Evolutionary conservation across 2,329 filamentous ascomycete species (phyloP), one percentile per base, ranked within the genome.

Genomic region (Alternaria conjuncta): DNA sequence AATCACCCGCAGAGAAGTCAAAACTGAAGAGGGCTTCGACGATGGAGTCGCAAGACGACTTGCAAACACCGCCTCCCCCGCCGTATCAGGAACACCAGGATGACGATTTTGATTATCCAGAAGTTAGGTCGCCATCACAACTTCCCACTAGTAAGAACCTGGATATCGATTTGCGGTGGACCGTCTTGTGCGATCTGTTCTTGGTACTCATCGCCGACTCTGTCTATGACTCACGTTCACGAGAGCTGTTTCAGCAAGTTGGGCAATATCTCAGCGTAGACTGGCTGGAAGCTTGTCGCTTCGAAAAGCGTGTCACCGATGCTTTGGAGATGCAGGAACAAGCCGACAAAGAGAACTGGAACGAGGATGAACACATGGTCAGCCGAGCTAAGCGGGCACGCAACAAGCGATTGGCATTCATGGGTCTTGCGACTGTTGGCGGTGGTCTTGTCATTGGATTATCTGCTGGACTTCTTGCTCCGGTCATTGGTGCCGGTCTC

Each of bases 271-370:
- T 99, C 71, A 89, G 92, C 45, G 90, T 99, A 8, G 87, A 90
- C 12, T 97, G 93, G 93, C 84, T 96, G 57, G 96, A 99, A 69
- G 97, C 98, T 61, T 97, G 94, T 80, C 90, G 93, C 43, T 99
- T 99, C 75, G 96, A 99, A 82, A 98, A 97, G 82, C 91, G 94
- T 57, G 93, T 99, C 6, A 97, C 96, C 8, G 96, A 99, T 80
- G 94, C 96, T 1, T 84, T 99, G 21, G 96, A 99, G 80, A 97
- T 99, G 93, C 95, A 98, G 81, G 94, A 98, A 79, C 90, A 92
- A 50, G 93, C 93, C 6, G 92, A 94, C 67, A 96, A 95, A 74
- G 96, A 99, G 81, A 97, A 95, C 67, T 99, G 96, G 96, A 96
- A 97, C 70, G 96, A 99, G 79, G 91, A 96, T 11, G 93, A 96